A percentile compares a stretch with the other conserved stretches of the same genome.
Conservation (phyloP, 2,329 filamentous ascomycete species). For the Nigrograna mackinnonii region DNA sequence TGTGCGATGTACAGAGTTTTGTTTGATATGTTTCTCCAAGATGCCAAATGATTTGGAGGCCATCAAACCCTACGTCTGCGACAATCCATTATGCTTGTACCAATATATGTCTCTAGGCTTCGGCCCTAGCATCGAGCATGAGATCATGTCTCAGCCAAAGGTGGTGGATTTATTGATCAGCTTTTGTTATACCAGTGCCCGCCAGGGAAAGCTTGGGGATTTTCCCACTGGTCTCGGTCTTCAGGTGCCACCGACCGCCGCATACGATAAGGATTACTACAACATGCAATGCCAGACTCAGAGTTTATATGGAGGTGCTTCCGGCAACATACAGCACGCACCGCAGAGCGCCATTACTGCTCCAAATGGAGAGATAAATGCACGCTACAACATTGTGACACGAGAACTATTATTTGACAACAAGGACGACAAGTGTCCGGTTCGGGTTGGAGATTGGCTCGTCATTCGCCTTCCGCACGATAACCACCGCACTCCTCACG, state of each 20-base stretch:
- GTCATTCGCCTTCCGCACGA: constrained; percentile 37
- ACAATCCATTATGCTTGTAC: constrained; percentile 74
- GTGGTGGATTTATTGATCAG: constrained; percentile 85
- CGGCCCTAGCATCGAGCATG: constrained; percentile 82
- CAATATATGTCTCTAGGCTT: constrained; percentile 89
- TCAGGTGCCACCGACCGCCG: constrained; percentile 48
- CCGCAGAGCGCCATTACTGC: background rate
- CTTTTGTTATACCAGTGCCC: constrained; percentile 72
- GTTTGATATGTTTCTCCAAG: constrained; percentile 78
- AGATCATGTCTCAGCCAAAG: constrained; percentile 76
- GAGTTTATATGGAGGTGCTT: constrained; percentile 2
- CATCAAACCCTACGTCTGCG: constrained; percentile 77
- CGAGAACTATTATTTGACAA: constrained; percentile 49
- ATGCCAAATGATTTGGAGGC: constrained; percentile 68
- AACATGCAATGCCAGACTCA: background rate
- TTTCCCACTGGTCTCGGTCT: constrained; percentile 63
- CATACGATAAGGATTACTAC: constrained; percentile 19
- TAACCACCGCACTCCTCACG: no score
- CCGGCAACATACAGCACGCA: background rate
- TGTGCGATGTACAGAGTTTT: constrained; percentile 82
- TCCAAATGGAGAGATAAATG: constrained; percentile 7
- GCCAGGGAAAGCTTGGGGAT: constrained; percentile 47
- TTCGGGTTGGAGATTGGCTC: constrained; percentile 60
- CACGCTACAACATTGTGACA: constrained; percentile 38
- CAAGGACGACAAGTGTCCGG: constrained; percentile 24